A percentile compares a stretch with the other conserved stretches of the same genome.
These are phyloP conservation scores for Stylonectria norvegica DNA, from an alignment of 2,329 filamentous ascomycete genomes.

Conservation along the genomic window DNA sequence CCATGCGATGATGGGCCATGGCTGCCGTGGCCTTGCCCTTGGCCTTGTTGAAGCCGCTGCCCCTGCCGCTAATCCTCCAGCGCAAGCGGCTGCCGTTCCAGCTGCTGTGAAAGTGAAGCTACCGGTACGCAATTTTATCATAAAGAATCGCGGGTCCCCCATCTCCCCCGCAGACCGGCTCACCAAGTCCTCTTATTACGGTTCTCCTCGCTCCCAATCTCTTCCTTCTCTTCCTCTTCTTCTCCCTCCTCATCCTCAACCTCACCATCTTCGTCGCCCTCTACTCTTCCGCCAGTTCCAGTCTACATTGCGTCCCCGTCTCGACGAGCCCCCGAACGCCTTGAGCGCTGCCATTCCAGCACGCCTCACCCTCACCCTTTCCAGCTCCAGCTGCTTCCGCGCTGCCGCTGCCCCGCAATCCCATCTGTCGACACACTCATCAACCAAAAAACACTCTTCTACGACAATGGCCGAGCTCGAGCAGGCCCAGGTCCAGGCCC, in stretches of 20 bases:
- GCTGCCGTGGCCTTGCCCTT: too few relatives aligned
- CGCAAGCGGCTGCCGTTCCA: constrained; percentile 15
- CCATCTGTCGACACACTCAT: constrained; percentile 17
- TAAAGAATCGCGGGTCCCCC: constrained; percentile 25
- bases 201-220: constrained; percentile 3
- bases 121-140: constrained; percentile 23
- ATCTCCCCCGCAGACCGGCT: constrained; percentile 22
- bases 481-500: constrained; percentile 19
- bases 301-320: constrained; percentile 9
- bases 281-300: constrained; percentile 2
- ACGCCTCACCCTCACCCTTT: constrained; percentile 10
- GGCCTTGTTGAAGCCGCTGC: neutral
- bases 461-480: constrained; percentile 25
- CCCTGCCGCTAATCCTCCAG: constrained; percentile 27
- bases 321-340: constrained; percentile 26
- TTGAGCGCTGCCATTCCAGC: constrained; percentile 23
- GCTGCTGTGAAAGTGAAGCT: constrained; percentile 19
- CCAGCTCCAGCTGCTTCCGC: constrained; percentile 20
- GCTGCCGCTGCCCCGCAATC: constrained; percentile 22
- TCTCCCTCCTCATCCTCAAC: constrained; percentile 16
- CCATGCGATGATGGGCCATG: constrained; percentile 1
- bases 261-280: constrained; percentile 11
- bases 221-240: constrained; percentile 4
- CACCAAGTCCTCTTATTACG: constrained; percentile 19
- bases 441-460: constrained; percentile 11